phyloP scores from a whole-genome alignment of 116 monocot genomes.

The Trichopus zeylanicus region DNA sequence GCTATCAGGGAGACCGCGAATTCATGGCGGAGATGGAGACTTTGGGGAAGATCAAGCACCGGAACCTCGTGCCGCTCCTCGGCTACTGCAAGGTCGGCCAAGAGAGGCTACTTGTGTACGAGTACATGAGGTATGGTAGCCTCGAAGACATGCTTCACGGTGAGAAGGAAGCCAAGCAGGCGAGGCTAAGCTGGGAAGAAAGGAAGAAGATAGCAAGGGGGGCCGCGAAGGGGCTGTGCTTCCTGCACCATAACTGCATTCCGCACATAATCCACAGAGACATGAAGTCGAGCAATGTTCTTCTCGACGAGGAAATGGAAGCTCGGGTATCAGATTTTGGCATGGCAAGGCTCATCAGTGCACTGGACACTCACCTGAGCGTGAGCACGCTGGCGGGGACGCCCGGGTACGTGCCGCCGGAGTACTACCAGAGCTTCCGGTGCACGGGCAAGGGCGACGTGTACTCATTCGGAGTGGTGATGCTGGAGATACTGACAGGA shows the following conservation, averaged over 20 bases:
- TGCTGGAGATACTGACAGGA: constrained; percentile 68
- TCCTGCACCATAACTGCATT: constrained; percentile 85
- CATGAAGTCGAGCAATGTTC: constrained; percentile 90
- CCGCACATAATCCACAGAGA: constrained; percentile 86
- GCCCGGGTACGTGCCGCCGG: constrained; percentile 79
- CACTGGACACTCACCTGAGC: constrained; percentile 77
- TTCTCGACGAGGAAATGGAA: constrained; percentile 60
- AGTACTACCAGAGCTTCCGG: constrained; percentile 86
- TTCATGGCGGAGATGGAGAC: constrained; percentile 96
- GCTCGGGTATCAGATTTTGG: constrained; percentile 84
- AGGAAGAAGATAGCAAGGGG: constrained; percentile 65
- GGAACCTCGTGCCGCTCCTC: constrained; percentile 67
- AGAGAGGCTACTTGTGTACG: constrained; percentile 75
- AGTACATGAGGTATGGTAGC: constrained; percentile 77
- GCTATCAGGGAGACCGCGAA: constrained; percentile 77
- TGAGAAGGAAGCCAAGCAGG: neutral
- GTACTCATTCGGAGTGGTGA: constrained; percentile 72
- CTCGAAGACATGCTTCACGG: constrained; percentile 61
- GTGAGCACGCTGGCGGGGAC: constrained; percentile 82
- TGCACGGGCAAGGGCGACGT: constrained; percentile 75
- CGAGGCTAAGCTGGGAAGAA: constrained; percentile 36
- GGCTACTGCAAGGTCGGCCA: constrained; percentile 88
- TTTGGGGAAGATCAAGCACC: constrained; percentile 79
- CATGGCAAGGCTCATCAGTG: constrained; percentile 78
- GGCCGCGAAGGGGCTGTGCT: constrained; percentile 64